Evolutionary conservation across 768 basidiomycete species (phyloP).

Genomic region (Solioccasus polychromus): DNA sequence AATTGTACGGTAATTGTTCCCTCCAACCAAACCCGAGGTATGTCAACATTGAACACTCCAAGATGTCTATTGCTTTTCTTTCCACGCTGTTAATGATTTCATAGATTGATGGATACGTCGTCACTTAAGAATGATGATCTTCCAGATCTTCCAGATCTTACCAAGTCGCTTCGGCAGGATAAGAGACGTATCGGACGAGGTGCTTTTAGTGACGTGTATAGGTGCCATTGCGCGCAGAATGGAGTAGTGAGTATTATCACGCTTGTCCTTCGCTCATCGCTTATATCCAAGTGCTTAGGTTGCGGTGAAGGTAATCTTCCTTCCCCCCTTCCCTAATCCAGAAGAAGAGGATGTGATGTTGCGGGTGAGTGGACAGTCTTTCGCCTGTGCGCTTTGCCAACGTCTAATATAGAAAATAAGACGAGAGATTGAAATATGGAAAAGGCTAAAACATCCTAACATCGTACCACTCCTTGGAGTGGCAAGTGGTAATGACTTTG

Average conservation of each 20-base stretch:
- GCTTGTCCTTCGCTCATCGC: too few species aligned
- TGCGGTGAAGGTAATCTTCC: constrained; percentile 1
- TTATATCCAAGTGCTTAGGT: not conserved
- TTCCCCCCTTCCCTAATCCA: not conserved
- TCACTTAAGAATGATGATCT: too few species aligned
- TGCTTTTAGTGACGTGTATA: not conserved
- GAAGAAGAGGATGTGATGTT: not conserved
- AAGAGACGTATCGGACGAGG: too few species aligned
- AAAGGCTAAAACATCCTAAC: constrained; percentile 5
- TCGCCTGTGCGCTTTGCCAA: not conserved
- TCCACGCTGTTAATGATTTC: too few species aligned
- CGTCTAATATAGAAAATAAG: not conserved
- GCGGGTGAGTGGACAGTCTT: not conserved
- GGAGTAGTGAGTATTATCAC: not conserved
- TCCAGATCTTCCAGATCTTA: too few species aligned
- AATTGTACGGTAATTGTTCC: too few species aligned
- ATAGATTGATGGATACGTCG: too few species aligned
- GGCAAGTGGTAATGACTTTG: not conserved
- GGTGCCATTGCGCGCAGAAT: not conserved
- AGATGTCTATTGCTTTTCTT: too few species aligned
- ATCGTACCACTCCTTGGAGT: constrained; percentile 8
- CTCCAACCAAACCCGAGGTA: too few species aligned
- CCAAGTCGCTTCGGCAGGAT: too few species aligned
- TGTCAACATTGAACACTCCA: too few species aligned
- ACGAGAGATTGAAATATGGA: constrained; percentile 10